Conservation (phyloP, 192 early-diverging fungal species). For the Rhizoclosmatium sp. region DNA sequence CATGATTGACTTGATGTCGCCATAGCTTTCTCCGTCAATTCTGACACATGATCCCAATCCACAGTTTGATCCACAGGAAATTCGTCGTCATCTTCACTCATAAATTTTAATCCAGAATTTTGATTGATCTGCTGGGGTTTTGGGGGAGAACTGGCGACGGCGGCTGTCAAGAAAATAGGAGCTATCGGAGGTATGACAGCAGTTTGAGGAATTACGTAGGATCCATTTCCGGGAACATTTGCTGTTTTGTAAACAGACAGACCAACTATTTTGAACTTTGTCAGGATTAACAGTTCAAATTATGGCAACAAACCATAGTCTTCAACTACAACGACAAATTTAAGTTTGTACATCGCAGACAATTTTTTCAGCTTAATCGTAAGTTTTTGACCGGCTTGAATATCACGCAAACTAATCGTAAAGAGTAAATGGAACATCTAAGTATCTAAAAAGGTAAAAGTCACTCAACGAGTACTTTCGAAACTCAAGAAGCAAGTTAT, state of each 20-base stretch:
- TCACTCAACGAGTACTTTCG: slow-evolving; percentile 40
- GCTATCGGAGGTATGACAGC: background rate
- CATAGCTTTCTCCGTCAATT: no score
- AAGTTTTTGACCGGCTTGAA: slow-evolving; percentile 44
- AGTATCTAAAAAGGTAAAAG: background rate
- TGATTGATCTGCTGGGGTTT: background rate
- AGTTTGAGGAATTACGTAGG: background rate
- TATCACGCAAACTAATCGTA: slow-evolving; percentile 11
- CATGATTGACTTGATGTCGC: no score
- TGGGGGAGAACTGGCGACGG: background rate
- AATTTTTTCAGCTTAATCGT: background rate
- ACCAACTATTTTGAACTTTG: background rate
- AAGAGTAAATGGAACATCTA: background rate
- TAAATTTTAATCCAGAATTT: background rate
- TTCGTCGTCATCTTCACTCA: no score
- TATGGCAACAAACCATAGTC: slow-evolving; percentile 16
- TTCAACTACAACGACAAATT: slow-evolving; percentile 24
- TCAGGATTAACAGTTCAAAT: slow-evolving; percentile 1
- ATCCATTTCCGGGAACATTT: background rate
- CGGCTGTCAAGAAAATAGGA: background rate
- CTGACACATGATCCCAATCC: no score
- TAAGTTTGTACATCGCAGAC: background rate
- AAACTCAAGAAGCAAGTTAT: slow-evolving; percentile 43
- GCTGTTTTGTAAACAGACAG: background rate
- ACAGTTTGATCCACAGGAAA: no score